Evolutionary conservation across 176 grass and related monocot species (phyloP).

Genomic region (Alopecurus myosuroides): DNA sequence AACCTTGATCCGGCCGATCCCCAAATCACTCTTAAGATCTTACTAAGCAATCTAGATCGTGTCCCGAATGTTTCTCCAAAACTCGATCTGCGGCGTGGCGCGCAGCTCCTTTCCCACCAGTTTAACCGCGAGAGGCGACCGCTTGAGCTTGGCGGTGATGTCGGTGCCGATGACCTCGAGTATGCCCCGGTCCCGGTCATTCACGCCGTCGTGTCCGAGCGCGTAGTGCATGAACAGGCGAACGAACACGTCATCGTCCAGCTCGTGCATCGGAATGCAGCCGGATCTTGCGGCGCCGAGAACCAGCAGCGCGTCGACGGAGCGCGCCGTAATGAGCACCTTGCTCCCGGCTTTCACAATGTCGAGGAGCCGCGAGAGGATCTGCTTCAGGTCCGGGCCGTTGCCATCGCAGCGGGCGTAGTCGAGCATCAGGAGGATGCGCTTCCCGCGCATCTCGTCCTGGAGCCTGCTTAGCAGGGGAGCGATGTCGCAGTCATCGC

Average conservation of each 20-base stretch:
- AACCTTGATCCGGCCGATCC: too few relatives aligned
- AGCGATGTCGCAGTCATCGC: background rate
- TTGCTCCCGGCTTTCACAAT: background rate
- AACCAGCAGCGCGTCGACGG: background rate
- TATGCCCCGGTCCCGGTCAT: background rate
- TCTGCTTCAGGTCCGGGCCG: background rate
- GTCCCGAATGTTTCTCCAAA: background rate
- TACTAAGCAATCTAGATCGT: background rate
- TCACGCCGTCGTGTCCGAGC: background rate
- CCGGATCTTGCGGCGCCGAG: background rate
- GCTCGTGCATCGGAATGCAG: background rate
- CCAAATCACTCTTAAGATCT: too few relatives aligned
- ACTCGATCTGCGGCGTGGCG: background rate
- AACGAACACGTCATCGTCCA: background rate
- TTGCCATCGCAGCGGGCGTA: background rate
- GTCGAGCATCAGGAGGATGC: background rate
- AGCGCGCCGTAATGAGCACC: background rate
- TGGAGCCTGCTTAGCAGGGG: background rate
- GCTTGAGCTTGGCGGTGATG: background rate
- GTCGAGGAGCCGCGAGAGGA: background rate
- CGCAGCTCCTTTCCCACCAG: background rate
- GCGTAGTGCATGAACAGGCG: background rate
- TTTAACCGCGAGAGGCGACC: background rate
- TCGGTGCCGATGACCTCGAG: background rate
- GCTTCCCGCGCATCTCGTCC: background rate